Conservation (phyloP, 2,329 filamentous ascomycete species). For the Colletotrichum musae region DNA sequence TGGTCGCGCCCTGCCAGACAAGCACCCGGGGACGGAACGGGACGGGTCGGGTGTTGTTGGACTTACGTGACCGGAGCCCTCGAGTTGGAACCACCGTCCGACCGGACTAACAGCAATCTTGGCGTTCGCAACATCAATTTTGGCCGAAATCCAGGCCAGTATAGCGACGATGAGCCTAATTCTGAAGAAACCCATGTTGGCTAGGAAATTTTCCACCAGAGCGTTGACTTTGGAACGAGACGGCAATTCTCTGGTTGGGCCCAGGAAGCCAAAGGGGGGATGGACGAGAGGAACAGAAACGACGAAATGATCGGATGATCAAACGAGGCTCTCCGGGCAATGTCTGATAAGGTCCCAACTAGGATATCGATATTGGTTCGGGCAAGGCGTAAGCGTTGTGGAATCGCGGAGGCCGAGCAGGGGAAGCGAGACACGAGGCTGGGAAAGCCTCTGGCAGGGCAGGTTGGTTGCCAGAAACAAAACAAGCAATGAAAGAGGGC, state of each 20-base stretch:
- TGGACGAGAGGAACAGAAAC: neutral
- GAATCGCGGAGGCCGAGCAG: too few relatives aligned
- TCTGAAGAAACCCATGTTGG: slow-evolving; percentile 53
- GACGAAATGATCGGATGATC: neutral
- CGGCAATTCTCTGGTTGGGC: neutral
- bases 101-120: slow-evolving; percentile 75
- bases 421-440: neutral
- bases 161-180: neutral
- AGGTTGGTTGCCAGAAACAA: neutral
- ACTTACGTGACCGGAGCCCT: slow-evolving; percentile 86
- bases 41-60: neutral
- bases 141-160: slow-evolving; percentile 42
- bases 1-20: neutral
- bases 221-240: slow-evolving; percentile 2
- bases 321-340: too few relatives aligned
- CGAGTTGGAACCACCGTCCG: slow-evolving; percentile 83
- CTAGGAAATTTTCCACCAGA: slow-evolving; percentile 27
- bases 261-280: neutral
- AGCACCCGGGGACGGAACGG: neutral
- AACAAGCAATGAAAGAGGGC: neutral
- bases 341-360: too few relatives aligned
- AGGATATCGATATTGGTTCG: too few relatives aligned
- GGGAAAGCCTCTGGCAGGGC: neutral
- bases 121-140: slow-evolving; percentile 65
- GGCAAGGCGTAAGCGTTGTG: too few relatives aligned